These are phyloP conservation scores for Hypoxylon sp. DNA, from an alignment of 2,329 filamentous ascomycete genomes.

Conservation along the genomic window DNA sequence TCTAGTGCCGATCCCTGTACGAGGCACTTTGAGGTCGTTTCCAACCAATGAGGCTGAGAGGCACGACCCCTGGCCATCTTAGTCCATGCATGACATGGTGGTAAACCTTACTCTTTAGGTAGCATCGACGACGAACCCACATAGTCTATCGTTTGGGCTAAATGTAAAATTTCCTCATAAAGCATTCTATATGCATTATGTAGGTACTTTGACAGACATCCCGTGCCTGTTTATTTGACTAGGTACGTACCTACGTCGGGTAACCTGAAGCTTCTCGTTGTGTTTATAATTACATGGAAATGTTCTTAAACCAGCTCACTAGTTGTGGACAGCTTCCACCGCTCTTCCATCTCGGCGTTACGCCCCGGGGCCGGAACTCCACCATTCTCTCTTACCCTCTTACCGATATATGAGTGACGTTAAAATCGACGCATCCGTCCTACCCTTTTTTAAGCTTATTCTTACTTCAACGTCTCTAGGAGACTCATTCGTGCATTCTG, in stretches of 20 bases:
- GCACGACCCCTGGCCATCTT: constrained; percentile 27
- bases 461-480: neutral
- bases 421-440: constrained; percentile 10
- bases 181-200: constrained; percentile 3
- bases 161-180: constrained; percentile 24
- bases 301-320: neutral
- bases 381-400: constrained; percentile 18
- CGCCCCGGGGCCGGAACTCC: constrained; percentile 14
- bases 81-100: constrained; percentile 33
- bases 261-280: neutral
- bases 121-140: constrained; percentile 23
- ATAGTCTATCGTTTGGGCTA: constrained; percentile 15
- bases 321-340: constrained; percentile 15
- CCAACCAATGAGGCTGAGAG: constrained; percentile 38
- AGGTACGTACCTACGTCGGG: neutral
- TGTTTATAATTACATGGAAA: neutral
- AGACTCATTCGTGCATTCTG: neutral
- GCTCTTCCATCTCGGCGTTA: constrained; percentile 6
- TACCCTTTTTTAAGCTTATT: neutral
- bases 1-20: constrained; percentile 39
- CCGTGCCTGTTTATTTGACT: constrained; percentile 20
- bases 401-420: constrained; percentile 7
- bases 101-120: constrained; percentile 34
- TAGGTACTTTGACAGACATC: constrained; percentile 11
- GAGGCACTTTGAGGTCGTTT: constrained; percentile 47